A percentile compares a stretch with the other conserved stretches of the same genome.
Evolutionary conservation across 2,329 filamentous ascomycete species (phyloP).

Genomic region (Curvularia lunata): DNA sequence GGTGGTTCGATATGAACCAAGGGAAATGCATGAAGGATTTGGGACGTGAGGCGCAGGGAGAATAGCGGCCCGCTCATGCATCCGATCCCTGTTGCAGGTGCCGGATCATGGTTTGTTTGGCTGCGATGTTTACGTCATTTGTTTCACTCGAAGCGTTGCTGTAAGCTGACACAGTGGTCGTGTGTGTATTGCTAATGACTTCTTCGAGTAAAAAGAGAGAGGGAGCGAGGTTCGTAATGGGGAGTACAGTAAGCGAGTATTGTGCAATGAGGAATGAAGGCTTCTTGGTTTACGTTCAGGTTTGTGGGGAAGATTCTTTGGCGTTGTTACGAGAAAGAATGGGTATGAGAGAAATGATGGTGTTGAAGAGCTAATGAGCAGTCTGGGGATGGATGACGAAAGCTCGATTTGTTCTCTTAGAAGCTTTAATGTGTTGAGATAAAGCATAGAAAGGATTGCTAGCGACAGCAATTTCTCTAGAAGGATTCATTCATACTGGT

Average conservation of each 20-base stretch:
- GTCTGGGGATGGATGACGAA: neutral
- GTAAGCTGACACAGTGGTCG: neutral
- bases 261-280: neutral
- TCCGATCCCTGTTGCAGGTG: neutral
- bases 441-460: neutral
- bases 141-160: neutral
- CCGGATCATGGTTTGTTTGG: neutral
- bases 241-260: neutral
- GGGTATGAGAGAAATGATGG: neutral
- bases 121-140: neutral
- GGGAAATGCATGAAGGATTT: neutral
- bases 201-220: neutral
- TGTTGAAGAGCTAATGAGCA: neutral
- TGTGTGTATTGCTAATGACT: neutral
- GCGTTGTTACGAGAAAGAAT: neutral
- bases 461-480: neutral
- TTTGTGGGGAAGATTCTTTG: neutral
- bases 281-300: neutral
- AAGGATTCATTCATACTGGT: neutral
- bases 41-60: neutral
- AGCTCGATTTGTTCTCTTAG: neutral
- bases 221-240: neutral
- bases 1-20: neutral
- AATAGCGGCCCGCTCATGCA: neutral
- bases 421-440: neutral